phyloP scores from a whole-genome alignment of 192 early-diverging fungal species.

The Podochytrium sp. region DNA sequence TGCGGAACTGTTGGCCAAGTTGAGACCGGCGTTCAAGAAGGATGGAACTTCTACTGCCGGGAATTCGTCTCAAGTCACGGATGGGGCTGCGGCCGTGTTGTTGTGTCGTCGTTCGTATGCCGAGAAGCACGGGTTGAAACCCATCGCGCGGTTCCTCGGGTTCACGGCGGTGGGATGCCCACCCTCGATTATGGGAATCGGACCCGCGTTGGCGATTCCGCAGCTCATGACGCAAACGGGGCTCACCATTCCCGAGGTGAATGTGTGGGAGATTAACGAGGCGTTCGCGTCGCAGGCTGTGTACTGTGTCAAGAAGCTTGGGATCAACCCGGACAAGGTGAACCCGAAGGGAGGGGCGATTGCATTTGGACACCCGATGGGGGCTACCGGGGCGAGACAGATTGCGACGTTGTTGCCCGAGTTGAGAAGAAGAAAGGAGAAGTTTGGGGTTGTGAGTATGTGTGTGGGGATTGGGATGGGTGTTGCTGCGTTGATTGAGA shows the following conservation, averaged over 20 bases:
- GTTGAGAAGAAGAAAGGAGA: conserved; percentile 84
- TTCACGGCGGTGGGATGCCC: conserved; percentile 90
- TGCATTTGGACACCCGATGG: conserved; percentile 89
- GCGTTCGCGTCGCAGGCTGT: conserved; percentile 98
- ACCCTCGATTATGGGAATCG: conserved; percentile 95
- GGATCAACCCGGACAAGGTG: conserved; percentile 86
- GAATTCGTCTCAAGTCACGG: conserved; percentile 96
- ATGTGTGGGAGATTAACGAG: conserved; percentile 94
- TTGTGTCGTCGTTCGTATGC: conserved; percentile 94
- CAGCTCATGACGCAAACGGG: conserved; percentile 80
- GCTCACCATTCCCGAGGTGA: conserved; percentile 76
- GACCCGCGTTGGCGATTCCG: conserved; percentile 94
- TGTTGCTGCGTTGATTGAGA: conserved; percentile 85
- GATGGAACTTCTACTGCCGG: conserved; percentile 90
- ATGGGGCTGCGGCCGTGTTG: conserved; percentile 94
- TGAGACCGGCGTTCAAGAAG: conserved; percentile 84
- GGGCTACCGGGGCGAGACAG: conserved; percentile 91
- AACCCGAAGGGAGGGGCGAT: conserved; percentile 99
- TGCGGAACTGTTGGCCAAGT: conserved; percentile 81
- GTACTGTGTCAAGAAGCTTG: conserved; percentile 87
- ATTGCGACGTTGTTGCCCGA: conserved; percentile 93
- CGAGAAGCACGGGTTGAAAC: conserved; percentile 80
- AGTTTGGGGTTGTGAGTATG: conserved; percentile 87
- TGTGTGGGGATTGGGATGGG: conserved; percentile 93
- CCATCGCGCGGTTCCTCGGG: conserved; percentile 85